phyloP scores from a whole-genome alignment of 164 flowering plant species.

The Magnolia sinica region DNA sequence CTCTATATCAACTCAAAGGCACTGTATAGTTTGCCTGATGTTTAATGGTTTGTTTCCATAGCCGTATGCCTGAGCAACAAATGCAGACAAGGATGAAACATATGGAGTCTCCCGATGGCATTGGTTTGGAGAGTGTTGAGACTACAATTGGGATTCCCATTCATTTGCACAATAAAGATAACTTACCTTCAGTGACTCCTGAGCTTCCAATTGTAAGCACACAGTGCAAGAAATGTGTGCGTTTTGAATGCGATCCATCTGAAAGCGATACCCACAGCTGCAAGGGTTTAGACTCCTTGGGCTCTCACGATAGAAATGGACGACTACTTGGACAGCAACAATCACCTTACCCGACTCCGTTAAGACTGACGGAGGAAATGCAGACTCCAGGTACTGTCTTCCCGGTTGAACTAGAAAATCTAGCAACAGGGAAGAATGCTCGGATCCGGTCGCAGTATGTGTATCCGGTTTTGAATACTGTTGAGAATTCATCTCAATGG shows the following conservation, averaged over 20 bases:
- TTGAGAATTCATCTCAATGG: conserved; percentile 40
- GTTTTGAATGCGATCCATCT: conserved; percentile 48
- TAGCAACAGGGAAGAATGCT: conserved; percentile 34
- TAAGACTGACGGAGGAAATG: conserved; percentile 70
- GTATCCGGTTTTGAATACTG: conserved; percentile 51
- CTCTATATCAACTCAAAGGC: not conserved
- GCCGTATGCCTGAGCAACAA: conserved; percentile 30
- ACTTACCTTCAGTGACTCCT: conserved; percentile 22
- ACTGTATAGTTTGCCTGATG: not conserved
- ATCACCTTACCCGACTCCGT: conserved; percentile 74
- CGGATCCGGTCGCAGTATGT: conserved; percentile 77
- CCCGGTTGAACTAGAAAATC: conserved; percentile 35
- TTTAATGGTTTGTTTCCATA: conserved; percentile 9
- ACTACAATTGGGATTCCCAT: conserved; percentile 8
- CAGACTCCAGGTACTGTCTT: conserved; percentile 95
- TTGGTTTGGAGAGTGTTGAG: conserved; percentile 16
- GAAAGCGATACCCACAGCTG: conserved; percentile 1
- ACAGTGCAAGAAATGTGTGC: conserved; percentile 54
- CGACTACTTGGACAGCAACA: conserved; percentile 18
- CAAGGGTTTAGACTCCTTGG: conserved; percentile 24
- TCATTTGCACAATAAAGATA: conserved; percentile 5
- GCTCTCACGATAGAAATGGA: conserved; percentile 13
- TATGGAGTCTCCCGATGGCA: conserved; percentile 22
- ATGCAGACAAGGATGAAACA: conserved; percentile 15
- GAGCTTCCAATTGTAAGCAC: conserved; percentile 17